Evolutionary conservation across 441 rosid species (phyloP).

Genomic region (Erodium chrysanthum): DNA sequence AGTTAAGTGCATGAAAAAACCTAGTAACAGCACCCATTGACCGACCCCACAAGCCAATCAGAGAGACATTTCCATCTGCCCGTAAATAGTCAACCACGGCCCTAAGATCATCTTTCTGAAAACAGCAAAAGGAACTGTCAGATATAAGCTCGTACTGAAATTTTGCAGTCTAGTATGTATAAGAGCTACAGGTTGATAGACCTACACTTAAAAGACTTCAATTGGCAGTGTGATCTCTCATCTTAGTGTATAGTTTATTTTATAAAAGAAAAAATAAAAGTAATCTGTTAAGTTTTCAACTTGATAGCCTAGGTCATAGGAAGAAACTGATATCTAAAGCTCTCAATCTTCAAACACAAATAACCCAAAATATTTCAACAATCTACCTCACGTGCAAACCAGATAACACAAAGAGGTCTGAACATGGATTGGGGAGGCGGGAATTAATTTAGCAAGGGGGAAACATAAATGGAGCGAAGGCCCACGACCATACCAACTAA

Average conservation of each 20-base stretch:
- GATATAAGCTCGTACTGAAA: conserved; percentile 13
- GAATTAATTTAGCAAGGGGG: neutral
- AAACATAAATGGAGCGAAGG: neutral
- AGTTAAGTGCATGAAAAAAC: conserved; percentile 26
- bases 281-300: neutral
- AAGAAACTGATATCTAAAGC: neutral
- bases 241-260: neutral
- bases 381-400: neutral
- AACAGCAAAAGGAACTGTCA: conserved; percentile 20
- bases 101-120: conserved; percentile 88
- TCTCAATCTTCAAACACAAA: neutral
- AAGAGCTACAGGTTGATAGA: neutral
- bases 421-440: neutral
- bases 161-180: neutral
- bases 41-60: conserved; percentile 97
- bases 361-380: neutral
- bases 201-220: neutral
- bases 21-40: conserved; percentile 98
- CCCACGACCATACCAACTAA: neutral
- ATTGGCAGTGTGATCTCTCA: neutral
- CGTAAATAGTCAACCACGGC: conserved; percentile 78
- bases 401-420: neutral
- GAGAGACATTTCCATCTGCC: conserved; percentile 79
- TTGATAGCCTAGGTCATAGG: neutral
- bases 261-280: neutral